Conservation (phyloP, 176 grass and related monocot genomes). For the Themeda triandra region DNA sequence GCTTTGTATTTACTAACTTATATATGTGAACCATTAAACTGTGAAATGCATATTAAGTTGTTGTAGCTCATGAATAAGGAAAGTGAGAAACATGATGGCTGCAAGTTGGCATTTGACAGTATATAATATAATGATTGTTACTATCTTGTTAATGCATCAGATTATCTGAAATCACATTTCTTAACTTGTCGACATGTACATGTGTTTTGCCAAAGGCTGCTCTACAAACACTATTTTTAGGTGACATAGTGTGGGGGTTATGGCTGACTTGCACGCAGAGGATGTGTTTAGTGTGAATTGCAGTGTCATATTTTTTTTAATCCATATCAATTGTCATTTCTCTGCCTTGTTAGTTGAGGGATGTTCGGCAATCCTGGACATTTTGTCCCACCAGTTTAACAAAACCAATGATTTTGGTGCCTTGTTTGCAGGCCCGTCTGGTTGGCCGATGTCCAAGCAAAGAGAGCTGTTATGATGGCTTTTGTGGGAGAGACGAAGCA, state of each 20-base stretch:
- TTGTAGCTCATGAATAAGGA: background rate
- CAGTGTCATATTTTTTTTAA: too few species aligned
- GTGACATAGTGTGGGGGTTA: too few species aligned
- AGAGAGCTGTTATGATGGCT: constrained; percentile 55
- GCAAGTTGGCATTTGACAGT: too few species aligned
- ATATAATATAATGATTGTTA: background rate
- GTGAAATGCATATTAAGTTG: background rate
- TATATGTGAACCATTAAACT: background rate
- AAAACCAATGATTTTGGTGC: background rate
- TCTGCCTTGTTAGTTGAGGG: too few species aligned
- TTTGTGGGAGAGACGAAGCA: constrained; percentile 58
- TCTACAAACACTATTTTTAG: too few species aligned
- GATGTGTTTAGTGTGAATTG: too few species aligned
- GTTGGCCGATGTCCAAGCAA: constrained; percentile 58
- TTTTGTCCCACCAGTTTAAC: background rate
- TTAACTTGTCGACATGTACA: background rate
- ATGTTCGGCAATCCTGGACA: too few species aligned
- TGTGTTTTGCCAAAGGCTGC: background rate
- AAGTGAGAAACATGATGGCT: background rate
- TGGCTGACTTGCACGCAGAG: too few species aligned
- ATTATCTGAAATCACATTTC: background rate
- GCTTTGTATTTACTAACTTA: too few species aligned
- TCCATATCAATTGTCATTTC: too few species aligned
- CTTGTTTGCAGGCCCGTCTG: constrained; percentile 46
- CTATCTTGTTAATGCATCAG: background rate